These are phyloP conservation scores for Clonostachys solani DNA, from an alignment of 2,329 filamentous ascomycete species.

Conservation along the genomic window DNA sequence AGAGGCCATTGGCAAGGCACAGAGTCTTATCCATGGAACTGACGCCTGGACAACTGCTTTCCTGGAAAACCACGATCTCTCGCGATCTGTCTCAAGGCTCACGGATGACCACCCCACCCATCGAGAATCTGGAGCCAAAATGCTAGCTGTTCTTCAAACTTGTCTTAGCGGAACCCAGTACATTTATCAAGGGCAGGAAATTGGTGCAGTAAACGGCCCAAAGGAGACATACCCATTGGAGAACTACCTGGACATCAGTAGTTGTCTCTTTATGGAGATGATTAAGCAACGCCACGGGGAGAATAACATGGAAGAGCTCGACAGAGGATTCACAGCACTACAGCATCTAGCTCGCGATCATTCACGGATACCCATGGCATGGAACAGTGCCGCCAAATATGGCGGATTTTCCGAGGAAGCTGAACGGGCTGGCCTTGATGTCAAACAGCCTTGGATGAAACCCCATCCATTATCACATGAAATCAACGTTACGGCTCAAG, in stretches of 20 bases:
- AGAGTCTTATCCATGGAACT: constrained; percentile 44
- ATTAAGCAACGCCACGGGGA: constrained; percentile 17
- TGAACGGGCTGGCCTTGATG: constrained; percentile 1
- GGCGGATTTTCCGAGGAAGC: constrained; percentile 25
- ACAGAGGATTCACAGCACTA: constrained; percentile 23
- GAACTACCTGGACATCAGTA: constrained; percentile 43
- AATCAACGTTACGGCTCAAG: constrained; percentile 6
- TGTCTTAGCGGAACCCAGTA: constrained; percentile 57
- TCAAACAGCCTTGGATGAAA: constrained; percentile 8
- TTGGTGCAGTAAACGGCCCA: constrained; percentile 60
- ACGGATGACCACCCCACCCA: constrained; percentile 42
- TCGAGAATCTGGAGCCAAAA: constrained; percentile 47
- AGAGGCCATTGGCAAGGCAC: constrained; percentile 40
- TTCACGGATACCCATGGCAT: constrained; percentile 63
- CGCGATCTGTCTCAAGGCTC: constrained; percentile 52
- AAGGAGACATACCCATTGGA: constrained; percentile 47
- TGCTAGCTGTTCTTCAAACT: constrained; percentile 50
- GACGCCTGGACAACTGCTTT: constrained; percentile 62
- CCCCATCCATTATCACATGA: constrained; percentile 3
- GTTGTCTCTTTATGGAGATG: constrained; percentile 32
- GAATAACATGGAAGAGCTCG: constrained; percentile 23
- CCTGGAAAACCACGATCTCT: constrained; percentile 63
- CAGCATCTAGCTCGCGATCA: constrained; percentile 50
- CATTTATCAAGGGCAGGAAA: constrained; percentile 64
- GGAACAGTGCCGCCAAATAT: constrained; percentile 34